Conservation (phyloP, 2,329 filamentous ascomycete species). For the Colletotrichum plurivorum region DNA sequence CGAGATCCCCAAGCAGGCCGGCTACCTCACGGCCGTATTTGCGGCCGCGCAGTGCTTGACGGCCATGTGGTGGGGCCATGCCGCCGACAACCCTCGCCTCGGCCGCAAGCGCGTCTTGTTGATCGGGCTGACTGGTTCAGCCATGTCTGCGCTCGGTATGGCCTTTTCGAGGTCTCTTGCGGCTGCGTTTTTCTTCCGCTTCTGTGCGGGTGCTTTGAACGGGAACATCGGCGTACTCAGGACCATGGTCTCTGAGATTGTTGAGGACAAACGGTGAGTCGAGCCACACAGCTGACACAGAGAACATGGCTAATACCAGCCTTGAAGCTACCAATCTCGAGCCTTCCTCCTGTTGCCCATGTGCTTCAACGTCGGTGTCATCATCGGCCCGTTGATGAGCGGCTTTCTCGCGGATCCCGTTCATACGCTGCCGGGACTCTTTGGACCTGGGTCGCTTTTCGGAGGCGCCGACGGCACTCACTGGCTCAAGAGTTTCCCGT, state of each 20-base stretch:
- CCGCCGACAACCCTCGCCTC: slow-evolving; percentile 38
- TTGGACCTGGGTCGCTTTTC: slow-evolving; percentile 42
- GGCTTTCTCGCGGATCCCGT: slow-evolving; percentile 45
- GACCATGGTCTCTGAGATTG: slow-evolving; percentile 44
- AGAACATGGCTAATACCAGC: background rate
- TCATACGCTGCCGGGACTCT: slow-evolving; percentile 37
- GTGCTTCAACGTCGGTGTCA: slow-evolving; percentile 44
- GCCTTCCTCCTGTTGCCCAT: slow-evolving; percentile 44
- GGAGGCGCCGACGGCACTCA: slow-evolving; percentile 39
- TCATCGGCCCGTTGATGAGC: slow-evolving; percentile 44
- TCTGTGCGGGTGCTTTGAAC: slow-evolving; percentile 42
- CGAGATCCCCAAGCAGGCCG: slow-evolving; percentile 41
- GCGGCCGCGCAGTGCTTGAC: slow-evolving; percentile 43
- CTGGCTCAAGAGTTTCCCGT: slow-evolving; percentile 44
- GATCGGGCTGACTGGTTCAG: slow-evolving; percentile 56
- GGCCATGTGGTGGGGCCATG: slow-evolving; percentile 42
- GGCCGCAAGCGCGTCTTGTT: slow-evolving; percentile 43
- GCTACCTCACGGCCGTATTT: slow-evolving; percentile 42
- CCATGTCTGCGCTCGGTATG: slow-evolving; percentile 77
- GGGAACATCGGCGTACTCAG: slow-evolving; percentile 43
- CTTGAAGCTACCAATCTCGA: slow-evolving; percentile 29
- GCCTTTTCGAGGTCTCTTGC: slow-evolving; percentile 77
- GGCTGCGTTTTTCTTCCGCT: slow-evolving; percentile 41
- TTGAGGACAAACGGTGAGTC: slow-evolving; percentile 40
- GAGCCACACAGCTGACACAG: background rate